These are phyloP conservation scores for Erythrophleum ivorense DNA, from an alignment of 331 rosid species.

Conservation along the genomic window DNA sequence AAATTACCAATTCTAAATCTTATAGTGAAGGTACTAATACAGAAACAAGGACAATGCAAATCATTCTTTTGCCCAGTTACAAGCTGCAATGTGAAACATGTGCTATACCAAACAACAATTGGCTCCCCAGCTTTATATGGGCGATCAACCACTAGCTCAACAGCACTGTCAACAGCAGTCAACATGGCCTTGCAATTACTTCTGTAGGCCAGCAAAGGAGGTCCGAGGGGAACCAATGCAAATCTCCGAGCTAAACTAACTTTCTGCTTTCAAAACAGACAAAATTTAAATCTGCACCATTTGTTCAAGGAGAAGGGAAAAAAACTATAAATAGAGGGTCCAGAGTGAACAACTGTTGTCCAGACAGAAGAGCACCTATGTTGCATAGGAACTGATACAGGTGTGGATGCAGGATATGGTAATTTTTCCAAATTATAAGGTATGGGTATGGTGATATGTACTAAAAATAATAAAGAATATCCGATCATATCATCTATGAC, in stretches of 20 bases:
- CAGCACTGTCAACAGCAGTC: slow-evolving; percentile 75
- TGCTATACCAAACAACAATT: slow-evolving; percentile 82
- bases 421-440: too few relatives aligned
- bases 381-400: too few relatives aligned
- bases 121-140: slow-evolving; percentile 89
- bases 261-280: slow-evolving; percentile 61
- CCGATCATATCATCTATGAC: too few relatives aligned
- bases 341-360: not conserved
- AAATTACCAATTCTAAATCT: slow-evolving; percentile 41
- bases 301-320: slow-evolving; percentile 6
- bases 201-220: slow-evolving; percentile 86
- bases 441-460: too few relatives aligned
- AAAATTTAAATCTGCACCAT: slow-evolving; percentile 25
- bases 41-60: slow-evolving; percentile 17
- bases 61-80: slow-evolving; percentile 8
- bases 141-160: slow-evolving; percentile 89
- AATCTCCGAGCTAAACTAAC: slow-evolving; percentile 98
- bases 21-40: slow-evolving; percentile 7
- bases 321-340: not conserved
- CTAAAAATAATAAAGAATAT: too few relatives aligned
- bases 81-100: slow-evolving; percentile 33
- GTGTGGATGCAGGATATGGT: too few relatives aligned
- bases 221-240: slow-evolving; percentile 98
- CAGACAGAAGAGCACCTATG: slow-evolving; percentile 11
- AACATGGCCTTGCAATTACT: slow-evolving; percentile 95